Evolutionary conservation across 2,329 filamentous ascomycete species (phyloP).

Genomic region (Hypoxylon sp.): DNA sequence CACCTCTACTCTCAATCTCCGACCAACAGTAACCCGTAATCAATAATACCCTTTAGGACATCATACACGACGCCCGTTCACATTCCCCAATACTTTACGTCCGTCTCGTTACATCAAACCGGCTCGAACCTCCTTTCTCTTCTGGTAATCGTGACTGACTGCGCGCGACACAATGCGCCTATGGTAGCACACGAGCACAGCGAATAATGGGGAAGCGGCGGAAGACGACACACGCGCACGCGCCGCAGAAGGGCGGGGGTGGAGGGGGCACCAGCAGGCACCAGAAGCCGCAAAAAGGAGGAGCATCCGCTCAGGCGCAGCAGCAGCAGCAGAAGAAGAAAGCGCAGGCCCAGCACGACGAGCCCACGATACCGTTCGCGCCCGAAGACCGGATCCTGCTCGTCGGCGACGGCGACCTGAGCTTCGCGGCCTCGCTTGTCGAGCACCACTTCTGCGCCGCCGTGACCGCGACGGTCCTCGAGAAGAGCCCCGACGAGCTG

Average conservation of each 20-base stretch:
- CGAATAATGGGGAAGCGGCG: conserved; percentile 55
- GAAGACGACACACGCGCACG: conserved; percentile 37
- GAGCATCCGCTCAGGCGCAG: conserved; percentile 5
- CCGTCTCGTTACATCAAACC: background rate
- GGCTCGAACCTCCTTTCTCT: background rate
- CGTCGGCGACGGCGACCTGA: conserved; percentile 82
- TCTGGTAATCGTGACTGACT: no score
- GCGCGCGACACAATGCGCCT: conserved; percentile 36
- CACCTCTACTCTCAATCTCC: conserved; percentile 19
- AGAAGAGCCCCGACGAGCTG: conserved; percentile 65
- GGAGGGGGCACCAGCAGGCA: no score
- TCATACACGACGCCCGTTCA: background rate
- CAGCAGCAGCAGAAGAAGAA: no score
- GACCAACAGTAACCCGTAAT: background rate
- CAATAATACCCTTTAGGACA: conserved; percentile 1
- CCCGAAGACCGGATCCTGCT: conserved; percentile 74
- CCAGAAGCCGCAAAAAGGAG: conserved; percentile 9
- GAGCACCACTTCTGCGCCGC: conserved; percentile 70
- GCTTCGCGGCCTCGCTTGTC: conserved; percentile 74
- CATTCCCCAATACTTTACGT: background rate
- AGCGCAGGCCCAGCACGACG: conserved; percentile 43
- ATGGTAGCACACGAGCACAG: conserved; percentile 36
- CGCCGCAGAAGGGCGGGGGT: conserved; percentile 22
- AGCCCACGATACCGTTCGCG: conserved; percentile 72
- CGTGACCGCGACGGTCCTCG: conserved; percentile 74